phyloP scores from a whole-genome alignment of 345 rosid species.

The Linum usitatissimum region DNA sequence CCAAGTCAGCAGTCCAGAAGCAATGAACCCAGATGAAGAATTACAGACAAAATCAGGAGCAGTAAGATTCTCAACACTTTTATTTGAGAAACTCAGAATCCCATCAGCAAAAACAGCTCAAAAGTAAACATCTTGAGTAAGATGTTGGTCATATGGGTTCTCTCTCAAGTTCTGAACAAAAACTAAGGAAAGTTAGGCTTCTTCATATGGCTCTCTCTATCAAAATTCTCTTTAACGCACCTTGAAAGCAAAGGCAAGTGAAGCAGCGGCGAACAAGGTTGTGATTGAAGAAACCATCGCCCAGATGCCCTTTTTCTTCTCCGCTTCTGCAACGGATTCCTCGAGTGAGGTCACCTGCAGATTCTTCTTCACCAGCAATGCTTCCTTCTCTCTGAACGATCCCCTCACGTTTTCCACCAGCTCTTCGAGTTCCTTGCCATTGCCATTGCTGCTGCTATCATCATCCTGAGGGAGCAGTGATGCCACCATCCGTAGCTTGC shows the following conservation, averaged over 20 bases:
- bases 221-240: constrained; percentile 26
- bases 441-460: constrained; percentile 16
- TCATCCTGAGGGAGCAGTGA: constrained; percentile 19
- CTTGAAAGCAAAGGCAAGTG: constrained; percentile 47
- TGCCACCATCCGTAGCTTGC: constrained; percentile 31
- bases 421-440: constrained; percentile 22
- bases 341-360: constrained; percentile 39
- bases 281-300: constrained; percentile 53
- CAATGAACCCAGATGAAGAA: too few species aligned
- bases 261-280: constrained; percentile 50
- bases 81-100: too few species aligned
- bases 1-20: too few species aligned
- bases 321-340: constrained; percentile 36
- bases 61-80: too few species aligned
- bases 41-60: too few species aligned
- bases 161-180: too few species aligned
- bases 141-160: too few species aligned
- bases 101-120: too few species aligned
- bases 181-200: too few species aligned
- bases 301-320: constrained; percentile 52
- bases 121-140: too few species aligned
- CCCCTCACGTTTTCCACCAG: constrained; percentile 42
- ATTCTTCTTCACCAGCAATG: constrained; percentile 41
- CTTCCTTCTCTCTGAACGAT: constrained; percentile 44
- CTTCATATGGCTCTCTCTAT: too few species aligned